phyloP scores from a whole-genome alignment of 192 early-diverging fungal species.

The Gonapodya sp. region DNA sequence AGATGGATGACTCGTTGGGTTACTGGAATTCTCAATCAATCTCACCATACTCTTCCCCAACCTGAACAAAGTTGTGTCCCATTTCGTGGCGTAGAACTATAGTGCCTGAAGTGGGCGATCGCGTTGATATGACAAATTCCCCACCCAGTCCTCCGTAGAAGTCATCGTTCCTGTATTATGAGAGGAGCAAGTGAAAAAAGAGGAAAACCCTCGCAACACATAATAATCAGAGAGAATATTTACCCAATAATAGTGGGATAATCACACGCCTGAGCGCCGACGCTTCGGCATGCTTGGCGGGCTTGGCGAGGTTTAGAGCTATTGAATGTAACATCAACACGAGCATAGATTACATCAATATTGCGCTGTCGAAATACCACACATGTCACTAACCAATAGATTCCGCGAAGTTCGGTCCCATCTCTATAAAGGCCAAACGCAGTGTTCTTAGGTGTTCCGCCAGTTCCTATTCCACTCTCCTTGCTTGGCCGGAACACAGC shows the following conservation, averaged over 20 bases:
- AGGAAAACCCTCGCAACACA: no score
- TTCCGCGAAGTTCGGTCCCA: slow-evolving; percentile 51
- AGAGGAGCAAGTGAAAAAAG: no score
- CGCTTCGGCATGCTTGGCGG: slow-evolving; percentile 34
- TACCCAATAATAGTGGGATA: slow-evolving; percentile 44
- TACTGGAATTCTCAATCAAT: no score
- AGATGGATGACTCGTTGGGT: no score
- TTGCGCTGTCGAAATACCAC: not conserved
- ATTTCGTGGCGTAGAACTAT: slow-evolving; percentile 51
- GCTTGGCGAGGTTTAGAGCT: slow-evolving; percentile 32
- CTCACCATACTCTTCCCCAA: slow-evolving; percentile 30
- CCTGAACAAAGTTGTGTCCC: slow-evolving; percentile 30
- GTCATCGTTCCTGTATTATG: slow-evolving; percentile 26
- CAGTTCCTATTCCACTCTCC: slow-evolving; percentile 43
- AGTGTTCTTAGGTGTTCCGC: slow-evolving; percentile 39
- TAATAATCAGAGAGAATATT: not conserved
- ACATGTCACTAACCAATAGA: slow-evolving; percentile 34
- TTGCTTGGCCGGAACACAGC: slow-evolving; percentile 36
- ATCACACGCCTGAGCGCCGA: slow-evolving; percentile 44
- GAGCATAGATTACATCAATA: not conserved
- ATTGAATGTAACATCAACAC: not conserved
- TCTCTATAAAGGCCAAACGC: slow-evolving; percentile 51
- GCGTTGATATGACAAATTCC: slow-evolving; percentile 51
- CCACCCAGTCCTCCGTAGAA: slow-evolving; percentile 56
- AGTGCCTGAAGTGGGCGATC: slow-evolving; percentile 40